Conservation (phyloP, 164 flowering plant species). For the Piper betle region DNA sequence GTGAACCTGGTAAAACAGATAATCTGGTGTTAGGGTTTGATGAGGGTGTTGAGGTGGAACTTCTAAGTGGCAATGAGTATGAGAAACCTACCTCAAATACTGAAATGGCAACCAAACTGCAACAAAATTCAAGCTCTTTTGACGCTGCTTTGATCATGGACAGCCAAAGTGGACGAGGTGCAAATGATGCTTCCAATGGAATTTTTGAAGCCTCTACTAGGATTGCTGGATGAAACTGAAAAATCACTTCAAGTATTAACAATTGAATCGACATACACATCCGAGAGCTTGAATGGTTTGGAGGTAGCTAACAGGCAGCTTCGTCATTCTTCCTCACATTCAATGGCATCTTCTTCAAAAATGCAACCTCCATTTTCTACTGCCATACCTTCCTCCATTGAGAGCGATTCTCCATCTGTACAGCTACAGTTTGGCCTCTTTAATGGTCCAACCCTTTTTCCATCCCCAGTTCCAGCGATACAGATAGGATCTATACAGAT, state of each 20-base stretch:
- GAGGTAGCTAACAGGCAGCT: conserved; percentile 19
- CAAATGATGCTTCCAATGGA: conserved; percentile 16
- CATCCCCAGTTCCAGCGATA: conserved; percentile 91
- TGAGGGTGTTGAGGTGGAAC: conserved; percentile 64
- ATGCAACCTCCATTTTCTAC: conserved; percentile 18
- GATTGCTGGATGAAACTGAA: conserved; percentile 23
- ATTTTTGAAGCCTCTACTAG: conserved; percentile 18
- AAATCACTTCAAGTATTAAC: conserved; percentile 24
- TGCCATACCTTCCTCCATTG: conserved; percentile 29
- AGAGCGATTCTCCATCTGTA: conserved; percentile 54
- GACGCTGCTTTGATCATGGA: conserved; percentile 16
- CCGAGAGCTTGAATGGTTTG: conserved; percentile 14
- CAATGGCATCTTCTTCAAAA: conserved; percentile 17
- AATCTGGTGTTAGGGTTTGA: conserved; percentile 65
- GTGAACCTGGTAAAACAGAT: conserved; percentile 23
- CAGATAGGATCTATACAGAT: conserved; percentile 98
- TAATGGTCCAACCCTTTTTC: conserved; percentile 82
- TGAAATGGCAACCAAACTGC: conserved; percentile 20
- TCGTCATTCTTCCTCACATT: conserved; percentile 12
- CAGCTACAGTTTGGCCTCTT: conserved; percentile 88
- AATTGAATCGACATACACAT: neutral
- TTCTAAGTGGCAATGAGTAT: conserved; percentile 47
- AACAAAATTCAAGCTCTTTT: conserved; percentile 22
- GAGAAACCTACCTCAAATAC: conserved; percentile 30
- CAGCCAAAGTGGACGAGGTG: conserved; percentile 15